These are phyloP conservation scores for Anaeromyces robustus DNA, from an alignment of 192 early-diverging fungal genomes.

Conservation along the genomic window DNA sequence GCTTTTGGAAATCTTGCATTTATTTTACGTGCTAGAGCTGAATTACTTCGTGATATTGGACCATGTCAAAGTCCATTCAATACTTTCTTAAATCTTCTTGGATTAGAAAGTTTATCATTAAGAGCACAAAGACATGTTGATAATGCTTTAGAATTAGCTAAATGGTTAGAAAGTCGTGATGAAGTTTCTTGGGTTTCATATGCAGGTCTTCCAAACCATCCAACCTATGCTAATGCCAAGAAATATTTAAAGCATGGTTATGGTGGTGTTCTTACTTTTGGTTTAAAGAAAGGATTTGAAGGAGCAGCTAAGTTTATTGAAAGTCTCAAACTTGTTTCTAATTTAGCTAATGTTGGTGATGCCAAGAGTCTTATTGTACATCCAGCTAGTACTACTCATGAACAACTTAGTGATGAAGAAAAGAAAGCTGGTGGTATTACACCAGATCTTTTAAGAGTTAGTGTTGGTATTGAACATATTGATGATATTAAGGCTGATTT, in stretches of 20 bases:
- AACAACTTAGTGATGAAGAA: slow-evolving; percentile 70
- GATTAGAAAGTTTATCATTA: slow-evolving; percentile 78
- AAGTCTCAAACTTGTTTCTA: slow-evolving; percentile 60
- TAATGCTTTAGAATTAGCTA: slow-evolving; percentile 63
- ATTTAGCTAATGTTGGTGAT: slow-evolving; percentile 92
- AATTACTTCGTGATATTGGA: slow-evolving; percentile 74
- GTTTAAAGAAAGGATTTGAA: slow-evolving; percentile 21
- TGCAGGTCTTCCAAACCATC: slow-evolving; percentile 66
- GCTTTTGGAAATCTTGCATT: slow-evolving; percentile 31
- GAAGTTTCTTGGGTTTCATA: slow-evolving; percentile 77
- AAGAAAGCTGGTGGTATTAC: slow-evolving; percentile 58
- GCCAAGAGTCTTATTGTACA: slow-evolving; percentile 76
- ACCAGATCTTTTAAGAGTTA: slow-evolving; percentile 65
- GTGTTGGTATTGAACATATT: slow-evolving; percentile 71
- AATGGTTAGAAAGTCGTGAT: slow-evolving; percentile 56
- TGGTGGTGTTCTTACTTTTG: slow-evolving; percentile 74
- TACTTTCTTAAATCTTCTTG: slow-evolving; percentile 73
- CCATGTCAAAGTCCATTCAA: slow-evolving; percentile 75
- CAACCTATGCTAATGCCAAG: slow-evolving; percentile 60
- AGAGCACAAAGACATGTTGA: slow-evolving; percentile 71
- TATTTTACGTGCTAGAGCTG: slow-evolving; percentile 61
- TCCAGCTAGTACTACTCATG: slow-evolving; percentile 71
- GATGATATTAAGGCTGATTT: slow-evolving; percentile 55
- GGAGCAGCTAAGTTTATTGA: slow-evolving; percentile 42
- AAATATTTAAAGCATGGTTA: slow-evolving; percentile 70